Conservation (phyloP, 768 basidiomycete species). For the Lentinula sp. region DNA sequence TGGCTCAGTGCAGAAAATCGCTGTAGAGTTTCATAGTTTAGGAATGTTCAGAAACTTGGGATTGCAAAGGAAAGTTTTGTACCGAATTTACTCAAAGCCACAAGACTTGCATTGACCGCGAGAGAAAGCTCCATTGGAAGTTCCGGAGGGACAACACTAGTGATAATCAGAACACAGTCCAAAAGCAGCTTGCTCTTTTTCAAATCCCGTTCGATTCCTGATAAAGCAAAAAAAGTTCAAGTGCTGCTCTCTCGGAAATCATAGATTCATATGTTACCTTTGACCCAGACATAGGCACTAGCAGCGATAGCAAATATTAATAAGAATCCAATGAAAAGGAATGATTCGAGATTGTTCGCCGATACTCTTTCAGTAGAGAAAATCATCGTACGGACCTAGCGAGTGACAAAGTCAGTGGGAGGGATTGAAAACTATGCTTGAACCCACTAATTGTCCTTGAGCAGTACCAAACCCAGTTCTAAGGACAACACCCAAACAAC, state of each 20-base stretch:
- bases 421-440: not conserved
- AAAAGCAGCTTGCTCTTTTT: conserved; percentile 93
- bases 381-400: conserved; percentile 69
- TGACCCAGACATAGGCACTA: conserved; percentile 97
- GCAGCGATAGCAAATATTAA: conserved; percentile 97
- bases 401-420: not conserved
- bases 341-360: conserved; percentile 92
- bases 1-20: conserved; percentile 98
- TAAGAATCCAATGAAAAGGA: conserved; percentile 97
- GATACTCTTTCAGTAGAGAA: conserved; percentile 96
- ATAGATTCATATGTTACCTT: conserved; percentile 46
- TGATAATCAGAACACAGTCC: conserved; percentile 94
- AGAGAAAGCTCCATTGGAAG: conserved; percentile 96
- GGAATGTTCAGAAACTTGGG: not conserved
- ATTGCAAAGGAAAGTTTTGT: conserved; percentile 17
- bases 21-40: conserved; percentile 30
- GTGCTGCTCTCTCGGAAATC: too few species aligned
- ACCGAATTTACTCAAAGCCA: conserved; percentile 92
- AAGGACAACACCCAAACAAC: conserved; percentile 88
- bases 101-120: conserved; percentile 92
- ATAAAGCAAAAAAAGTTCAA: too few species aligned
- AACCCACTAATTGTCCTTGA: conserved; percentile 90
- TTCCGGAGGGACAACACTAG: conserved; percentile 96
- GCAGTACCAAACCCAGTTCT: conserved; percentile 97
- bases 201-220: conserved; percentile 86